These are phyloP conservation scores for Phytophthora meadii DNA, from an alignment of 352 stramenopile genomes.

Conservation along the genomic window DNA sequence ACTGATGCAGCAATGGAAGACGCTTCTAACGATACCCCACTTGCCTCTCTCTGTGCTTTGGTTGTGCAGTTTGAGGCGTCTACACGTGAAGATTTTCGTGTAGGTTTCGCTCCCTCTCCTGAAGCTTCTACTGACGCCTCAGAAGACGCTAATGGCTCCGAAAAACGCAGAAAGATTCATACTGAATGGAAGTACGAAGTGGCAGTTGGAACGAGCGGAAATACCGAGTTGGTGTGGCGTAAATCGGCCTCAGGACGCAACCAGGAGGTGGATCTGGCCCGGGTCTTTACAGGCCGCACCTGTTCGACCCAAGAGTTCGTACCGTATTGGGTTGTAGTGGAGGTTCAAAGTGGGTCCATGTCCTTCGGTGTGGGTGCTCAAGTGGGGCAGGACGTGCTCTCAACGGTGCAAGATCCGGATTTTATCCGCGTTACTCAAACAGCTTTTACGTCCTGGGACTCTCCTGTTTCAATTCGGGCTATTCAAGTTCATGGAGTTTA, in stretches of 20 bases:
- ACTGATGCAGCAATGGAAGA: constrained; percentile 7
- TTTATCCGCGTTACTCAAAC: constrained; percentile 51
- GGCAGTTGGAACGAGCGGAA: constrained; percentile 70
- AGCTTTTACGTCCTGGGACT: constrained; percentile 76
- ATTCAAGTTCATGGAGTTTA: constrained; percentile 52
- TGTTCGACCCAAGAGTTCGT: constrained; percentile 67
- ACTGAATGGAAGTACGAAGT: constrained; percentile 72
- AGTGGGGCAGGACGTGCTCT: constrained; percentile 66
- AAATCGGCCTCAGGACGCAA: constrained; percentile 48
- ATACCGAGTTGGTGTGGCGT: constrained; percentile 76
- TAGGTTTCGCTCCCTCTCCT: constrained; percentile 60
- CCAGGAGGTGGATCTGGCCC: constrained; percentile 61
- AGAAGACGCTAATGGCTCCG: constrained; percentile 5
- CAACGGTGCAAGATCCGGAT: constrained; percentile 51
- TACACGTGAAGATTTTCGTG: constrained; percentile 68
- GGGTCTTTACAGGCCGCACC: constrained; percentile 76
- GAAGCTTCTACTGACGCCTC: constrained; percentile 13
- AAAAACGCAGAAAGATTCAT: constrained; percentile 11
- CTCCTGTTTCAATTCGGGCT: constrained; percentile 52
- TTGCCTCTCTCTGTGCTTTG: constrained; percentile 38
- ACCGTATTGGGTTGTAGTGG: constrained; percentile 74
- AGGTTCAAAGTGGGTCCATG: constrained; percentile 39
- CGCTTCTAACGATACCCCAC: constrained; percentile 13
- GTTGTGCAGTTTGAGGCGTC: constrained; percentile 77
- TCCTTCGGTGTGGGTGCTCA: constrained; percentile 56